A percentile compares a stretch with the other conserved stretches of the same genome.
Conservation (phyloP, 2,329 filamentous ascomycete species). For the Beauveria asiatica region DNA sequence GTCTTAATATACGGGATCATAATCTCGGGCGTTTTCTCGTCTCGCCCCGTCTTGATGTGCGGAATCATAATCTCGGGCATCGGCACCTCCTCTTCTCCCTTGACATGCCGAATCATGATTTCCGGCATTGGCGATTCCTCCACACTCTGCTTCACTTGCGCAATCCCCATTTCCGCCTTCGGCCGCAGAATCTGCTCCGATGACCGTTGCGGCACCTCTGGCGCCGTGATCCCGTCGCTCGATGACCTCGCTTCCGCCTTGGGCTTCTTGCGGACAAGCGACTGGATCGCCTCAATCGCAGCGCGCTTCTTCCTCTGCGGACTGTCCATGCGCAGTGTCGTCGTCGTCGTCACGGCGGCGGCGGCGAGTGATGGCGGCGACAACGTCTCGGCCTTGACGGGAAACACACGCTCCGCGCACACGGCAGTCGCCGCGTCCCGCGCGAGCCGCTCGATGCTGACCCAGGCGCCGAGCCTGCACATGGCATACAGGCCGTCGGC, state of each 20-base stretch:
- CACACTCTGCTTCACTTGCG: not conserved
- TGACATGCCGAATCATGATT: not conserved
- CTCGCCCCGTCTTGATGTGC: too few species aligned
- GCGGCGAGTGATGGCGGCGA: constrained; percentile 11
- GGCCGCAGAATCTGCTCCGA: not conserved
- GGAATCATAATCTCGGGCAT: not conserved
- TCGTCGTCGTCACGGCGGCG: constrained; percentile 20
- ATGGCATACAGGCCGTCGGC: constrained; percentile 53
- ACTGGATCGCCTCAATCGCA: constrained; percentile 56
- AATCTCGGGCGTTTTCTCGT: too few species aligned
- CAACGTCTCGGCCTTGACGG: constrained; percentile 13
- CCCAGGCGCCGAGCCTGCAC: constrained; percentile 60
- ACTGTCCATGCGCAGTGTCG: constrained; percentile 33
- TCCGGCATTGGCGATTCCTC: not conserved
- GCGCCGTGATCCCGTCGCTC: not conserved
- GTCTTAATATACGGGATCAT: too few species aligned
- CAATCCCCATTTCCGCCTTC: not conserved
- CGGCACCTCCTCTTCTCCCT: not conserved
- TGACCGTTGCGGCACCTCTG: not conserved
- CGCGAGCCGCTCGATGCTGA: constrained; percentile 48
- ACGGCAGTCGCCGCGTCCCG: constrained; percentile 39
- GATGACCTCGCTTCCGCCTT: constrained; percentile 3
- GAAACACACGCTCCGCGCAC: constrained; percentile 23
- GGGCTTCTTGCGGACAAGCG: constrained; percentile 41
- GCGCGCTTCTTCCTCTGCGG: constrained; percentile 46